Evolutionary conservation across 2,329 filamentous ascomycete species (phyloP).

Genomic region (Apiospora koreana): DNA sequence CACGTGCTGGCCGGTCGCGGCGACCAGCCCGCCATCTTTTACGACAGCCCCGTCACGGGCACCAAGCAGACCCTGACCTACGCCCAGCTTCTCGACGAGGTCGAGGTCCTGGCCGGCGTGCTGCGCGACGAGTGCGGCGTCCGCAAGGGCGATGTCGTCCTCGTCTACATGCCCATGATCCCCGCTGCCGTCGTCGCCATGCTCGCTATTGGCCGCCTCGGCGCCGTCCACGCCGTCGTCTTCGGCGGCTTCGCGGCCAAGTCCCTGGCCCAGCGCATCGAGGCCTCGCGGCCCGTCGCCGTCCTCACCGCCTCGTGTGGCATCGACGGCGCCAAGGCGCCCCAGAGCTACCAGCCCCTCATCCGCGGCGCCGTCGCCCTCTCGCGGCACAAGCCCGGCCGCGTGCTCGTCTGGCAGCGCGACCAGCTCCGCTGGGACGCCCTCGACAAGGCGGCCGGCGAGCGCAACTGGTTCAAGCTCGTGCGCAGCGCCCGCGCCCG

Average conservation of each 20-base stretch:
- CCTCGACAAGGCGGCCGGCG: conserved; percentile 64
- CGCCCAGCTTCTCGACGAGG: conserved; percentile 71
- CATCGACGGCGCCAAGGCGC: conserved; percentile 82
- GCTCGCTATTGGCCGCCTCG: conserved; percentile 77
- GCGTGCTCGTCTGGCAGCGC: conserved; percentile 78
- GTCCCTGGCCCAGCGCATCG: conserved; percentile 85
- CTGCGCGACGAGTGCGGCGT: conserved; percentile 76
- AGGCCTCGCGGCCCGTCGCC: conserved; percentile 72
- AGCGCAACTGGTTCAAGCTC: conserved; percentile 78
- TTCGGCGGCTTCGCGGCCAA: conserved; percentile 87
- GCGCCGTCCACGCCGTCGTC: conserved; percentile 87
- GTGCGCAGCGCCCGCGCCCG: conserved; percentile 70
- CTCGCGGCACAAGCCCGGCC: conserved; percentile 69
- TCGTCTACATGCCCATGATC: conserved; percentile 98
- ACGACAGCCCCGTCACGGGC: conserved; percentile 82
- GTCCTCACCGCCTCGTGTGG: conserved; percentile 91
- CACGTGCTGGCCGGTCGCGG: conserved; percentile 83
- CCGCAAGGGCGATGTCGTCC: conserved; percentile 78
- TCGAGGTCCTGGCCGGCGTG: conserved; percentile 80
- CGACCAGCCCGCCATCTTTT: conserved; percentile 73
- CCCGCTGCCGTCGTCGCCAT: conserved; percentile 85
- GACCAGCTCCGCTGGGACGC: conserved; percentile 65
- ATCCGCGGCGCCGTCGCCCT: conserved; percentile 72
- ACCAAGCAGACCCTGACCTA: conserved; percentile 77
- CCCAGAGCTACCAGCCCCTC: conserved; percentile 74